phyloP scores from a whole-genome alignment of 1,139 yeast species.

The Geotrichum restrictum region DNA sequence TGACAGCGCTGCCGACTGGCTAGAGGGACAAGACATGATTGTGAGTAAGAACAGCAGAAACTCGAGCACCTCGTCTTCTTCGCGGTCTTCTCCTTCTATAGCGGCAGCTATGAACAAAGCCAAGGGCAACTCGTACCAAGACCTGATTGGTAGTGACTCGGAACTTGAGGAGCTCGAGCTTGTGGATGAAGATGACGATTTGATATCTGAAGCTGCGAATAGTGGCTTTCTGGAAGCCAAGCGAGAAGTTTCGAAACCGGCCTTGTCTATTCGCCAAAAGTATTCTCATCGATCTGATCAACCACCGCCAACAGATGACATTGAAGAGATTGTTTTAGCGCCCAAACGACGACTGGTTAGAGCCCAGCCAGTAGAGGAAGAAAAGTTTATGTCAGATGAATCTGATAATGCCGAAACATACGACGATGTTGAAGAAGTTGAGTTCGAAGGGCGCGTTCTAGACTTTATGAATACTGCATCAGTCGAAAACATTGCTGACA shows the following conservation, averaged over 20 bases:
- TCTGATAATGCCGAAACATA: conserved; percentile 32
- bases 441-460: conserved; percentile 62
- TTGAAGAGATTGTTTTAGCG: conserved; percentile 22
- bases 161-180: conserved; percentile 1
- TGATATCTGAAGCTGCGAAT: conserved; percentile 7
- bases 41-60: conserved; percentile 6
- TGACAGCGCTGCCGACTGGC: conserved; percentile 39
- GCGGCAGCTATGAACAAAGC: background rate
- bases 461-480: conserved; percentile 77
- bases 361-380: conserved; percentile 13
- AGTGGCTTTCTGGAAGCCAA: conserved; percentile 27
- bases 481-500: conserved; percentile 70
- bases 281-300: conserved; percentile 27
- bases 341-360: conserved; percentile 25
- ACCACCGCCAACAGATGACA: conserved; percentile 3
- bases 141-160: conserved; percentile 5
- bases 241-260: conserved; percentile 34
- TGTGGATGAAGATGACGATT: conserved; percentile 12
- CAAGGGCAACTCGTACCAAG: background rate
- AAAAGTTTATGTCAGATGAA: conserved; percentile 16
- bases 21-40: conserved; percentile 26
- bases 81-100: conserved; percentile 6
- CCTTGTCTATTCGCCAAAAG: conserved; percentile 39
- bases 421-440: conserved; percentile 44
- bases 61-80: conserved; percentile 15